Conservation (phyloP, 2,329 filamentous ascomycete species). For the Fusarium nanum region DNA sequence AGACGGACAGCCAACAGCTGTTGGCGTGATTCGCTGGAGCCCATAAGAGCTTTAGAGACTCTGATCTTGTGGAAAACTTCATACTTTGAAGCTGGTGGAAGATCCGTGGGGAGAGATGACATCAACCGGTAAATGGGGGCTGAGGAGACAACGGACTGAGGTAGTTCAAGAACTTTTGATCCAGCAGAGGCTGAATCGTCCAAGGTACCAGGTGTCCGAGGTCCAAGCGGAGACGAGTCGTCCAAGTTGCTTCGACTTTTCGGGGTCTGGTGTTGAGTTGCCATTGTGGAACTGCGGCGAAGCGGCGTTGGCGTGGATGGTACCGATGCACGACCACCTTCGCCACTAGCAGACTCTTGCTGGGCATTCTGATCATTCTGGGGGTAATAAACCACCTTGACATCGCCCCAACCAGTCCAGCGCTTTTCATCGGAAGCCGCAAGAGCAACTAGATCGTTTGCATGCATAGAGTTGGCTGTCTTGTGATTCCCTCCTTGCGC, state of each 20-base stretch:
- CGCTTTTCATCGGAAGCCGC: slow-evolving; percentile 68
- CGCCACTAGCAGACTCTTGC: slow-evolving; percentile 41
- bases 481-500: slow-evolving; percentile 54
- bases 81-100: slow-evolving; percentile 81
- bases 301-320: slow-evolving; percentile 81
- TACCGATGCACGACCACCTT: slow-evolving; percentile 56
- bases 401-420: slow-evolving; percentile 84
- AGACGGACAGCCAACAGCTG: slow-evolving; percentile 83
- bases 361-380: slow-evolving; percentile 48
- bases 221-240: slow-evolving; percentile 63
- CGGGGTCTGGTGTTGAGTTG: slow-evolving; percentile 56
- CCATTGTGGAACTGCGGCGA: slow-evolving; percentile 73
- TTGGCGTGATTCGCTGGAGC: slow-evolving; percentile 74
- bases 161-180: slow-evolving; percentile 73
- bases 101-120: slow-evolving; percentile 66
- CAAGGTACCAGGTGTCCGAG: slow-evolving; percentile 55
- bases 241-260: slow-evolving; percentile 52
- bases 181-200: slow-evolving; percentile 54
- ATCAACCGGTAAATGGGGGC: slow-evolving; percentile 68
- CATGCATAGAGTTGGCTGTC: slow-evolving; percentile 71
- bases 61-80: slow-evolving; percentile 87
- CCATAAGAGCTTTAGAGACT: slow-evolving; percentile 81
- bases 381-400: slow-evolving; percentile 84
- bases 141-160: slow-evolving; percentile 65
- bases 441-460: slow-evolving; percentile 85